A percentile compares a stretch with the other conserved stretches of the same genome.
Evolutionary conservation across 2,329 filamentous ascomycete genomes (phyloP).

Genomic region (Pseudogymnoascus pannorum): DNA sequence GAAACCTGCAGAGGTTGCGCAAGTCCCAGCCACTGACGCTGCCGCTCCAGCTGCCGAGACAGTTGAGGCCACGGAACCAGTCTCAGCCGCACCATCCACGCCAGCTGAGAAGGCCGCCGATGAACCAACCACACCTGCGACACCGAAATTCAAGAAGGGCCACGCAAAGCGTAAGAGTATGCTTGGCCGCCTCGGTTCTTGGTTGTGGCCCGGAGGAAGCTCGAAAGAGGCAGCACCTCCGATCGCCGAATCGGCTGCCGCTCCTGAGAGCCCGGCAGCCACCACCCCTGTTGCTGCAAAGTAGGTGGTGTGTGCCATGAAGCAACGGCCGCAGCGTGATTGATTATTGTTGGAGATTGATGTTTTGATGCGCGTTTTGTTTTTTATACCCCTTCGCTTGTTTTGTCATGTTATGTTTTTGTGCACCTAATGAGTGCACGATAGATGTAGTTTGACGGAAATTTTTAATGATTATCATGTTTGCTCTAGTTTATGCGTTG

Average conservation of each 20-base stretch:
- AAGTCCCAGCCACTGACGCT: neutral
- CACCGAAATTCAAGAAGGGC: neutral
- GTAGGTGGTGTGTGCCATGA: neutral
- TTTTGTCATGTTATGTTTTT: conserved; percentile 9
- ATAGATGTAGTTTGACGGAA: conserved; percentile 4
- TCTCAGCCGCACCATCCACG: conserved; percentile 1
- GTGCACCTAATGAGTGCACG: conserved; percentile 8
- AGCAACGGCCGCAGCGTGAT: neutral
- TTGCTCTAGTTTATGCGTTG: neutral
- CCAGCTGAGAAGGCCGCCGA: conserved; percentile 1
- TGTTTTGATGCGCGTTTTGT: conserved; percentile 8
- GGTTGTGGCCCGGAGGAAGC: neutral
- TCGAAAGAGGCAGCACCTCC: neutral
- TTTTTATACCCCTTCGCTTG: conserved; percentile 9
- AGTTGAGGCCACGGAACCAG: neutral
- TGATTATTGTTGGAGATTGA: conserved; percentile 5
- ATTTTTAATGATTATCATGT: conserved; percentile 9
- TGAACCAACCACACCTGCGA: neutral
- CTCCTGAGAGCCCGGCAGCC: neutral
- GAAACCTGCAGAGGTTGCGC: neutral
- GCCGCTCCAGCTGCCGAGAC: neutral
- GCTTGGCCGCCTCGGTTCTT: conserved; percentile 1
- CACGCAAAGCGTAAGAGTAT: conserved; percentile 2
- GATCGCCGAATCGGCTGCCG: neutral
- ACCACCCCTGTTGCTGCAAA: neutral